Conservation (phyloP, 257 asterid species). For the Eustoma russellianum region DNA sequence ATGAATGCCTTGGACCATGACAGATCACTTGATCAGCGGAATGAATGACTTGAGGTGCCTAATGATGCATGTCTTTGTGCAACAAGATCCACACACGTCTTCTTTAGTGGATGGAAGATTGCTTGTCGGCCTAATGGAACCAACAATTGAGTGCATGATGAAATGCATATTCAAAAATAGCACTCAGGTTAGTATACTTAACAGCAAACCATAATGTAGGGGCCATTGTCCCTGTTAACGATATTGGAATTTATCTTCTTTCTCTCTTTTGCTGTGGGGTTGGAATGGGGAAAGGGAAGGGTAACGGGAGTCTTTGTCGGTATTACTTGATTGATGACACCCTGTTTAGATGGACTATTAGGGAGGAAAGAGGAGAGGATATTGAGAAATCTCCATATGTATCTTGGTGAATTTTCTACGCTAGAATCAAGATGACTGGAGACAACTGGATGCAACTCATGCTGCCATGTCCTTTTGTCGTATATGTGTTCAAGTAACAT, state of each 20-base stretch:
- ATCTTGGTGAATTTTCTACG: too few species aligned
- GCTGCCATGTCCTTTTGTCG: too few species aligned
- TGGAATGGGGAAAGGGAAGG: neutral
- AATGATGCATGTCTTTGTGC: conserved; percentile 29
- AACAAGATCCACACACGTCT: conserved; percentile 25
- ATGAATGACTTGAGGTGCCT: conserved; percentile 56
- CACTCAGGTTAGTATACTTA: conserved; percentile 40
- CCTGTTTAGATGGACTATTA: too few species aligned
- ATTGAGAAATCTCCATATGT: too few species aligned
- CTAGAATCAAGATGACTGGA: too few species aligned
- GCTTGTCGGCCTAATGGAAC: conserved; percentile 52
- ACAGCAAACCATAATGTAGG: neutral
- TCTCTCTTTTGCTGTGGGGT: neutral
- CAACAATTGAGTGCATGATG: conserved; percentile 58
- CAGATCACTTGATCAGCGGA: conserved; percentile 67
- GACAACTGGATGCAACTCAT: too few species aligned
- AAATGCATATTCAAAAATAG: conserved; percentile 54
- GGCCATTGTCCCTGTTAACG: conserved; percentile 8
- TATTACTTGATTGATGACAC: too few species aligned
- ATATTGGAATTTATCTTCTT: neutral
- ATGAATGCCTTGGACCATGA: conserved; percentile 13
- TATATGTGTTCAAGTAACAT: too few species aligned
- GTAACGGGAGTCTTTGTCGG: too few species aligned
- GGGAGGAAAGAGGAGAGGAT: too few species aligned
- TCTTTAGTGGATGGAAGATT: conserved; percentile 36